These are phyloP conservation scores for Melastoma malabathricum DNA, from an alignment of 345 rosid genomes.

Conservation along the genomic window DNA sequence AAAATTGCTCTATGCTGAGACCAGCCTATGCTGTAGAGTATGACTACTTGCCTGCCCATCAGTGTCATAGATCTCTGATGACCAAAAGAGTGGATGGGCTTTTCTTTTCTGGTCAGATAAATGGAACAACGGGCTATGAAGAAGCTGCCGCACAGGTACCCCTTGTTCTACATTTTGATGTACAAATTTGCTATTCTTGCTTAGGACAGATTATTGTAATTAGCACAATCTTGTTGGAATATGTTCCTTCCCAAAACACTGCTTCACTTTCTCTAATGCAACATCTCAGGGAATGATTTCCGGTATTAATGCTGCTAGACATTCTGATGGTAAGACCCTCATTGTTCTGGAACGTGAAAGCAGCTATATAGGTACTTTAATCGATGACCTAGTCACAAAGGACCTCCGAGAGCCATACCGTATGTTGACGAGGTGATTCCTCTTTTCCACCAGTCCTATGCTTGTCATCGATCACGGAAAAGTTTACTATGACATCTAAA, in stretches of 20 bases:
- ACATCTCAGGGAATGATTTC: conserved; percentile 67
- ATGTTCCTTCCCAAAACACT: background rate
- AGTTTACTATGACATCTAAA: background rate
- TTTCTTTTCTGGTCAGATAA: conserved; percentile 98
- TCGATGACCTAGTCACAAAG: conserved; percentile 89
- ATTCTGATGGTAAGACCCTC: conserved; percentile 62
- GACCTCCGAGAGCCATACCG: conserved; percentile 98
- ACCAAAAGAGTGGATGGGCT: conserved; percentile 85
- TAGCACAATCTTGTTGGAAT: no score
- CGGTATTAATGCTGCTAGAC: conserved; percentile 92
- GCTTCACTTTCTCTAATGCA: background rate
- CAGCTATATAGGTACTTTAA: conserved; percentile 83
- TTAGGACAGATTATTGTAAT: no score
- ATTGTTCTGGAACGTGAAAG: conserved; percentile 96
- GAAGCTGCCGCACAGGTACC: conserved; percentile 99
- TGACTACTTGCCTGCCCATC: conserved; percentile 92
- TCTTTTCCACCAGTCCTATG: background rate
- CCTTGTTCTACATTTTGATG: background rate
- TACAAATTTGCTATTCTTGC: no score
- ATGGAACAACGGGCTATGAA: conserved; percentile 98
- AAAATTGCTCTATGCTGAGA: conserved; percentile 87
- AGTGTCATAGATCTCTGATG: conserved; percentile 90
- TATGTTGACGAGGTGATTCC: conserved; percentile 70
- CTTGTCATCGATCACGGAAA: background rate
- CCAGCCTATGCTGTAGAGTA: conserved; percentile 99